These are phyloP conservation scores for Gossypium turneri DNA, from an alignment of 345 rosid species.

Conservation along the genomic window DNA sequence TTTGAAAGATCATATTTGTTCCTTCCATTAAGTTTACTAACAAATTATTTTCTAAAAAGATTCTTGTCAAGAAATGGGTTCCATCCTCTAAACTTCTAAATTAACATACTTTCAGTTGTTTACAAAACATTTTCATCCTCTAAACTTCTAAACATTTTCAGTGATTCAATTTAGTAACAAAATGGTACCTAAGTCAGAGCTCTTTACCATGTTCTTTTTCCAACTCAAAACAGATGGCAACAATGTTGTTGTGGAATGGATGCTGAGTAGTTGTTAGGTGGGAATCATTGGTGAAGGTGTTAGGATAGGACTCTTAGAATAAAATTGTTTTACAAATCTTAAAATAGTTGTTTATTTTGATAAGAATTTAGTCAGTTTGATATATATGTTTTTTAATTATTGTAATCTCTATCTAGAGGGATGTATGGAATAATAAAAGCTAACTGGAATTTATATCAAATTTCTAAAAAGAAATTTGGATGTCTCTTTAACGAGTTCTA, in stretches of 20 bases:
- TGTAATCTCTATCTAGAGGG: neutral
- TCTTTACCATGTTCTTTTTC: conserved; percentile 5
- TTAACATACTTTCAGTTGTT: neutral
- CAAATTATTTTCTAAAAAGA: neutral
- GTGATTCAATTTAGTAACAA: too few species aligned
- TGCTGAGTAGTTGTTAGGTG: neutral
- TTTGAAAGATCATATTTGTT: neutral
- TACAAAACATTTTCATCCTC: too few species aligned
- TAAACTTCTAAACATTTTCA: too few species aligned
- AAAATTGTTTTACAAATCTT: too few species aligned
- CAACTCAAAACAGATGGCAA: neutral
- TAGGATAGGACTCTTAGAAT: too few species aligned
- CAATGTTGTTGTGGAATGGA: neutral
- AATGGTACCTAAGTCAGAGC: neutral
- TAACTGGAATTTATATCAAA: neutral
- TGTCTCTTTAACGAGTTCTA: neutral
- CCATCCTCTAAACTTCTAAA: conserved; percentile 10
- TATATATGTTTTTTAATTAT: too few species aligned
- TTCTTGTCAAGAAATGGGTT: neutral
- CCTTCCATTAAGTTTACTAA: neutral
- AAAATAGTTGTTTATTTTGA: too few species aligned
- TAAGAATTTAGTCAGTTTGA: too few species aligned
- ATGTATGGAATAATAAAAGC: neutral
- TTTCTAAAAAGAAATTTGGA: neutral
- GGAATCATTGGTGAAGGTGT: neutral